phyloP scores from a whole-genome alignment of 371 early-diverging fungal species.

The Circinella minor region DNA sequence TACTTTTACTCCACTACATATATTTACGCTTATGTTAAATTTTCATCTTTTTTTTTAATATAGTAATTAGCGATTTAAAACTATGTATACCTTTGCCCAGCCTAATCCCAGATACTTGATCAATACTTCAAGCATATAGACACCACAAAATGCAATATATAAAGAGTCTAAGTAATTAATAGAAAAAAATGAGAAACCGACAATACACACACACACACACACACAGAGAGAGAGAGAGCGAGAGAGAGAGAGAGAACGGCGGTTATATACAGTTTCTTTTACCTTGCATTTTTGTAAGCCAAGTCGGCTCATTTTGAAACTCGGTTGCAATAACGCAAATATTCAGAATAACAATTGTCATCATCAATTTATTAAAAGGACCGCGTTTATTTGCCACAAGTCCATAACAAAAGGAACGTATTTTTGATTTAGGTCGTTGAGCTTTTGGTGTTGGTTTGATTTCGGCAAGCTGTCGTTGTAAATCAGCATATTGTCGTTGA shows the following conservation, averaged over 20 bases:
- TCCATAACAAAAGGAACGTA: conserved; percentile 57
- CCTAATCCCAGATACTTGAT: conserved; percentile 58
- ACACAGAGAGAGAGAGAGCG: no score
- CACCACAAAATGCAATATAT: conserved; percentile 49
- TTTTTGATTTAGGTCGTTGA: conserved; percentile 40
- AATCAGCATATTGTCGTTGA: conserved; percentile 61
- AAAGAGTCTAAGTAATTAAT: conserved; percentile 40
- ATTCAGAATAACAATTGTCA: conserved; percentile 49
- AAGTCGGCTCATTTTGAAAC: conserved; percentile 51
- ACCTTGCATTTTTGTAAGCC: conserved; percentile 51
- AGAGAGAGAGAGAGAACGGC: no score
- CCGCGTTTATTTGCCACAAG: conserved; percentile 58
- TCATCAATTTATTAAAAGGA: conserved; percentile 53
- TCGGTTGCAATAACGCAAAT: conserved; percentile 49
- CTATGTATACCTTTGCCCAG: conserved; percentile 52
- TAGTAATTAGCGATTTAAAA: no score
- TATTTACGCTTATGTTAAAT: neutral
- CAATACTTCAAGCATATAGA: conserved; percentile 52
- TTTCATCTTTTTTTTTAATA: neutral
- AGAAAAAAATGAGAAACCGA: no score
- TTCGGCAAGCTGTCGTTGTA: conserved; percentile 56
- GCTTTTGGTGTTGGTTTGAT: conserved; percentile 62
- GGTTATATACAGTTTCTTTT: neutral
- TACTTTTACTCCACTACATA: conserved; percentile 57
- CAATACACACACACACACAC: no score